Base-by-base conservation (phyloP, 1,284 basidiomycete genomes). In the Dichomitus squalens region DNA sequence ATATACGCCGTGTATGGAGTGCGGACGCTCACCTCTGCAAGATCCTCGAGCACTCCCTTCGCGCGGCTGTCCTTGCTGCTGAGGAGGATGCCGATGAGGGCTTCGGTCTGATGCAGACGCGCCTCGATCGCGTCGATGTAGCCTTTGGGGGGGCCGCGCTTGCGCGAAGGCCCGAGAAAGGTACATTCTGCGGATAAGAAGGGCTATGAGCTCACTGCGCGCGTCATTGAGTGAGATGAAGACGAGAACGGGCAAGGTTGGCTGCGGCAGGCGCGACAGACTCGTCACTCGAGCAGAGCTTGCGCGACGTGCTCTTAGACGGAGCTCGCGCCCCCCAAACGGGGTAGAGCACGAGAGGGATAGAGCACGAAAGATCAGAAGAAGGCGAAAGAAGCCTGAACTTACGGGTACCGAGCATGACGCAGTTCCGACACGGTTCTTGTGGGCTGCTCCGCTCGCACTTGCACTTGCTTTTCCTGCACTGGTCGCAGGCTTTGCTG, bases 81-180 rank as follows among this genome's bases (percentile, higher is more conserved):
- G 41, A 94, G 76, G 51, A 94, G 76, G 64, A 92, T 87, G 49
- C 91, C 92, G 20, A 95, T 76, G 41, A 95, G 77, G 0, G 92
- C 91, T 70, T 95, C 93, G 39, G 91, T 91, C 68, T 94, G 91
- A 66, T 95, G 93, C 9, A 95, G 76, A 11, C 92, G 84, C 11
- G 90, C 90, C 72, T 95, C 92, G 66, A 95, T 93, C 25, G 92
- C 92, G 70, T 95, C 91, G 69, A 95, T 94, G 76, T 95, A 95
- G 2, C 93, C 93, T 68, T 92, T 93, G 12, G 92, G 92, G 7
- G 92, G 92, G 1, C 90, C 89, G 61, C 90, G 85, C 70, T 93
- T 93, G 61, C 89, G 82, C 9, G 87, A 91, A 3, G 90, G 89
- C 1, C 91, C 92, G 39, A 92, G 78, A 71, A 90, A 94, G 0